Evolutionary conservation across 257 asterid species (phyloP).

Genomic region (Galeopsis tetrahit): DNA sequence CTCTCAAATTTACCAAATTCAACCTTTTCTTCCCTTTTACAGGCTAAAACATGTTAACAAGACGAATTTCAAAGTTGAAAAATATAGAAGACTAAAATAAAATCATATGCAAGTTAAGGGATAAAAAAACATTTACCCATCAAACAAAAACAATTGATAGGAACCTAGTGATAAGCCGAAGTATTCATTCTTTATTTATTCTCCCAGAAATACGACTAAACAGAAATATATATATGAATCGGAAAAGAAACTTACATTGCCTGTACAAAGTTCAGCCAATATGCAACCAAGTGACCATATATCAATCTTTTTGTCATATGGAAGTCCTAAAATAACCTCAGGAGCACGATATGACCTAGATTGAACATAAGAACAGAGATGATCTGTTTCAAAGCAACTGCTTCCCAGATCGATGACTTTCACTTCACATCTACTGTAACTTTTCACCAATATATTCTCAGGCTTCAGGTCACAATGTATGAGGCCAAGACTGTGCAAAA

Average conservation of each 20-base stretch:
- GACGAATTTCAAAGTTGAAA: too few species aligned
- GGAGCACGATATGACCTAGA: constrained; percentile 86
- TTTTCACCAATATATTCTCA: constrained; percentile 79
- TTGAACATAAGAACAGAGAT: constrained; percentile 81
- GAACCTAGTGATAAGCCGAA: background rate
- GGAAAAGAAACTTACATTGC: constrained; percentile 67
- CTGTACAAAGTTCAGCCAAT: constrained; percentile 85
- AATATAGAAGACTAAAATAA: too few species aligned
- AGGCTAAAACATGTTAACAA: too few species aligned
- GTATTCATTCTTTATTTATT: background rate
- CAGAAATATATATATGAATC: background rate
- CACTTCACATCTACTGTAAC: constrained; percentile 86
- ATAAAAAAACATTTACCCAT: too few species aligned
- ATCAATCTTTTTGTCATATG: constrained; percentile 74
- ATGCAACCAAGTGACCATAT: constrained; percentile 87
- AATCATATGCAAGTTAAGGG: too few species aligned
- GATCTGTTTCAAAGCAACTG: constrained; percentile 82
- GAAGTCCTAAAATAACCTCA: constrained; percentile 75
- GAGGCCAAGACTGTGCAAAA: constrained; percentile 73
- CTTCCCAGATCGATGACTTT: constrained; percentile 86
- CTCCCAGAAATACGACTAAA: background rate
- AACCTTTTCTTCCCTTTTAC: too few species aligned
- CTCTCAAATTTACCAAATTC: too few species aligned
- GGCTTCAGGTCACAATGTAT: constrained; percentile 87
- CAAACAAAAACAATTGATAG: background rate